Percentiles rank a stretch among this genome's conserved stretches.
These are phyloP conservation scores for Jacaranda mimosifolia DNA, from an alignment of 257 asterid genomes.

Conservation along the genomic window DNA sequence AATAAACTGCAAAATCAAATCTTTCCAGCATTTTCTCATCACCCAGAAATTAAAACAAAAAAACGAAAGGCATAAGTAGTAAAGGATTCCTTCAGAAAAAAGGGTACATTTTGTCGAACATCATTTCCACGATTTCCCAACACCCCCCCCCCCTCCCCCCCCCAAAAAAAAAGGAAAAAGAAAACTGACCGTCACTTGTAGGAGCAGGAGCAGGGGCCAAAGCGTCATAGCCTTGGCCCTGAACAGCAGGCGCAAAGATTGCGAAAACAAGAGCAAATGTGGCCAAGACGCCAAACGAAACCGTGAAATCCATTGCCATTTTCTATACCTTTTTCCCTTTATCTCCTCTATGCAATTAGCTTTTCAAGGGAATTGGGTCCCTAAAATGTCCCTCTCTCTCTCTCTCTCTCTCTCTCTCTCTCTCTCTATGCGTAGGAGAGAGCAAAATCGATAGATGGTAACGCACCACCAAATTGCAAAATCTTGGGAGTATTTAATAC, in stretches of 20 bases:
- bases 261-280: constrained; percentile 42
- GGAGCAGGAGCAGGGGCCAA: constrained; percentile 60
- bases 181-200: constrained; percentile 52
- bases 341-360: constrained; percentile 26
- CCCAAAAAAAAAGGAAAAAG: neutral
- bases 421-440: neutral
- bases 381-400: too few species aligned
- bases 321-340: neutral
- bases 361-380: neutral
- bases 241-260: constrained; percentile 45
- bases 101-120: neutral
- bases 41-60: neutral
- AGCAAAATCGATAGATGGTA: neutral
- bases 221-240: constrained; percentile 35
- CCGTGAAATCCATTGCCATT: constrained; percentile 37
- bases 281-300: constrained; percentile 38
- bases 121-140: neutral
- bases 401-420: neutral
- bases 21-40: neutral
- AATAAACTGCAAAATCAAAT: constrained; percentile 8
- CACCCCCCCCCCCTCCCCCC: too few species aligned
- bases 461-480: neutral
- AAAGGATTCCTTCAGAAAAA: neutral
- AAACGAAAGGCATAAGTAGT: neutral
- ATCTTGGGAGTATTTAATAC: neutral